These are phyloP conservation scores for Carnegiea gigantea DNA, from an alignment of 179 eudicot genomes.

Conservation along the genomic window DNA sequence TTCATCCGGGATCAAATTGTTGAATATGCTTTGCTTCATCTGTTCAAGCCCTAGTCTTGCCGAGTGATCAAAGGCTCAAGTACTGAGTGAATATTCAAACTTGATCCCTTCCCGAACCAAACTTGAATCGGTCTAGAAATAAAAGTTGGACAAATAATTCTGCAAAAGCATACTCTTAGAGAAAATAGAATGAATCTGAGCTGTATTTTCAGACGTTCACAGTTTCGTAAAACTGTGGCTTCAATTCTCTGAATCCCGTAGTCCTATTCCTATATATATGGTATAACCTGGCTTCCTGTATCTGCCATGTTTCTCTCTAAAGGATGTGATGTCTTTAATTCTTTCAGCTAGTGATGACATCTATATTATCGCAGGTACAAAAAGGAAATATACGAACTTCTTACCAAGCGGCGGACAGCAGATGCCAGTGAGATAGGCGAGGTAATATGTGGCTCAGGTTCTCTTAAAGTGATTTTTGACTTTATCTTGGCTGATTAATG, in stretches of 20 bases:
- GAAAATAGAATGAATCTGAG: not conserved
- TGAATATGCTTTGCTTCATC: no score
- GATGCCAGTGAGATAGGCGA: slow-evolving; percentile 60
- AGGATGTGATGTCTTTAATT: not conserved
- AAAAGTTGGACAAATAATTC: no score
- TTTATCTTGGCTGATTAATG: not conserved
- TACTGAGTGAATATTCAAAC: no score
- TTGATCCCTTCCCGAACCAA: no score
- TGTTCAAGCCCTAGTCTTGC: no score
- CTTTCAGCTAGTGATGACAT: slow-evolving; percentile 11
- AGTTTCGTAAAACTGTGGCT: not conserved
- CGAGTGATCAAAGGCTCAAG: no score
- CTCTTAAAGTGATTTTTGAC: not conserved
- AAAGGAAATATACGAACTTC: slow-evolving; percentile 73
- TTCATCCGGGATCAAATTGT: no score
- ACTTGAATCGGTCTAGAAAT: no score
- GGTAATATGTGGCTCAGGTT: slow-evolving; percentile 34
- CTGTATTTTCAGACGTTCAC: not conserved
- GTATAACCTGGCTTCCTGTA: slow-evolving; percentile 6
- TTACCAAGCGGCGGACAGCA: slow-evolving; percentile 58
- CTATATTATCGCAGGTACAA: slow-evolving; percentile 60
- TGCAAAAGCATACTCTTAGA: no score
- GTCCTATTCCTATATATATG: not conserved
- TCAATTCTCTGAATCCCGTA: slow-evolving; percentile 2
- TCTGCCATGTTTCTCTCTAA: not conserved